Evolutionary conservation across 257 asterid genomes (phyloP).

Genomic region (Solanum infundibuliforme): DNA sequence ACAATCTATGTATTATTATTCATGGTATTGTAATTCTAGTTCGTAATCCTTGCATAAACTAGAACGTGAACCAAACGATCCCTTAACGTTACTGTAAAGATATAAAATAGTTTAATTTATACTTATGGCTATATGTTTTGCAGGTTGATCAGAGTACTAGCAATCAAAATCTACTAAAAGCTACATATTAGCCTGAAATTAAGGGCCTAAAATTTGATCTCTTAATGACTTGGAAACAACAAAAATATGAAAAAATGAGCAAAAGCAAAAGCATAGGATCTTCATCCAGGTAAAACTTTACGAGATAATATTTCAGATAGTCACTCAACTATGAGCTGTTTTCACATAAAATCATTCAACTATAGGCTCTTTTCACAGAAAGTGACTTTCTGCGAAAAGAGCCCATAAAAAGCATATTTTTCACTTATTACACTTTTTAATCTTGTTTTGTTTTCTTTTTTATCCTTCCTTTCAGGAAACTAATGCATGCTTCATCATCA

Average conservation of each 20-base stretch:
- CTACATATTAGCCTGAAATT: background rate
- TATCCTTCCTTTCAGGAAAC: conserved; percentile 31
- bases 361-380: background rate
- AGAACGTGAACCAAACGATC: background rate
- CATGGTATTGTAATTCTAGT: background rate
- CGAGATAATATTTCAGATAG: background rate
- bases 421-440: background rate
- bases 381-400: no score
- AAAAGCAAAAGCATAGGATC: conserved; percentile 14
- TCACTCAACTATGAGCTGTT: background rate
- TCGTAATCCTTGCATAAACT: background rate
- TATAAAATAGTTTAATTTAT: background rate
- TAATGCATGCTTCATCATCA: conserved; percentile 24
- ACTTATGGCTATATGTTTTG: background rate
- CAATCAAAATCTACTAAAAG: background rate
- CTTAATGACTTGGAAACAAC: background rate
- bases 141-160: background rate
- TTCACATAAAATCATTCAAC: background rate
- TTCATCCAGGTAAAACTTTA: conserved; percentile 23
- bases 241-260: conserved; percentile 25
- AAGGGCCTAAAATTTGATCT: background rate
- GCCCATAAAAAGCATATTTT: no score
- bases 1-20: background rate
- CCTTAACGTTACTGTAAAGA: background rate
- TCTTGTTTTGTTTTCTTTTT: background rate